Evolutionary conservation across 1,284 basidiomycete species (phyloP).

Genomic region (Sporisorium sorghi): DNA sequence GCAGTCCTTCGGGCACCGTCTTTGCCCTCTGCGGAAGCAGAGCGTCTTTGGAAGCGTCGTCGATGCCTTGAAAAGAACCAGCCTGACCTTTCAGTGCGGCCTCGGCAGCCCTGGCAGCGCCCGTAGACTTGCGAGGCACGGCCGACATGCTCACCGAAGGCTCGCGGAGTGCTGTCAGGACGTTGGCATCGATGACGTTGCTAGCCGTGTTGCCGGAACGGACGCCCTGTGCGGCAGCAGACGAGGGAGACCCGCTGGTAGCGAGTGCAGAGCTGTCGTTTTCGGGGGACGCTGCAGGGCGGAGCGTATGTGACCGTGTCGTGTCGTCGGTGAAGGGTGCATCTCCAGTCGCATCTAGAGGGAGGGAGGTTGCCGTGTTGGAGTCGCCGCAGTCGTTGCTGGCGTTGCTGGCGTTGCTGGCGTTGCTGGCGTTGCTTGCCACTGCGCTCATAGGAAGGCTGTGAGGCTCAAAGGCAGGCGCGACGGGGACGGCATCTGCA

Average conservation of each 20-base stretch:
- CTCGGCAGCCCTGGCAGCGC: conserved; percentile 4
- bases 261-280: background rate
- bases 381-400: conserved; percentile 19
- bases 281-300: conserved; percentile 14
- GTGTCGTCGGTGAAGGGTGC: background rate
- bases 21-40: conserved; percentile 33
- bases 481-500: conserved; percentile 1
- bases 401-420: conserved; percentile 21
- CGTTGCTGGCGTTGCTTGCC: conserved; percentile 25
- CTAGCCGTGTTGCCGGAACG: conserved; percentile 3
- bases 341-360: background rate
- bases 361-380: conserved; percentile 21
- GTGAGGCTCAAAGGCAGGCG: conserved; percentile 21
- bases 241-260: background rate
- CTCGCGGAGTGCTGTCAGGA: conserved; percentile 30
- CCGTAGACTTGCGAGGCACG: conserved; percentile 15
- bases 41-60: conserved; percentile 17
- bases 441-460: conserved; percentile 35
- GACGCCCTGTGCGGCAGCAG: background rate
- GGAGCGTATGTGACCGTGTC: conserved; percentile 17
- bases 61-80: background rate
- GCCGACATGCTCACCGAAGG: conserved; percentile 49
- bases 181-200: conserved; percentile 24
- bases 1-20: conserved; percentile 41
- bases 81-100: background rate